These are phyloP conservation scores for Tetracladium maxilliforme DNA, from an alignment of 2,329 filamentous ascomycete genomes.

Conservation along the genomic window DNA sequence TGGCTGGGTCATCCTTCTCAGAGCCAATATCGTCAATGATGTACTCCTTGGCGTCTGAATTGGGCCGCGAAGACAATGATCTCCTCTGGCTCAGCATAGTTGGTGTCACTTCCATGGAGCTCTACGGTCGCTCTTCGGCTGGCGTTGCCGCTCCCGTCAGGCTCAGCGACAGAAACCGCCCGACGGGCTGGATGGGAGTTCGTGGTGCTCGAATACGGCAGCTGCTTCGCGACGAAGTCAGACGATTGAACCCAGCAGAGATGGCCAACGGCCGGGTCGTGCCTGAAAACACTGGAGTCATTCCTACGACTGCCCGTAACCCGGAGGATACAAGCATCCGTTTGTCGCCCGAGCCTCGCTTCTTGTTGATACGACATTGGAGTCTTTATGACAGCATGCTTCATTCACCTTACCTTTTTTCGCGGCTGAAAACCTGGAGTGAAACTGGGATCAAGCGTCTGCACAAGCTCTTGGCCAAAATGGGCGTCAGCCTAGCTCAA, in stretches of 20 bases:
- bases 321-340: slow-evolving; percentile 88
- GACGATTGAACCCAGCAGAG: slow-evolving; percentile 75
- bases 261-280: slow-evolving; percentile 43
- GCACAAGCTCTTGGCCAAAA: slow-evolving; percentile 91
- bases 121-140: slow-evolving; percentile 75
- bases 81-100: slow-evolving; percentile 91
- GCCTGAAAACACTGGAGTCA: slow-evolving; percentile 62
- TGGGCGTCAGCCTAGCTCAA: slow-evolving; percentile 89
- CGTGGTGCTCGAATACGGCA: slow-evolving; percentile 74
- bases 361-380: slow-evolving; percentile 90
- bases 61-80: slow-evolving; percentile 94
- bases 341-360: slow-evolving; percentile 83
- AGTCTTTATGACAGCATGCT: slow-evolving; percentile 97
- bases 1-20: slow-evolving; percentile 76
- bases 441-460: slow-evolving; percentile 77
- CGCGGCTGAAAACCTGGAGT: slow-evolving; percentile 86
- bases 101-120: slow-evolving; percentile 83
- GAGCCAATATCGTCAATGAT: slow-evolving; percentile 91
- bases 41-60: slow-evolving; percentile 86
- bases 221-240: slow-evolving; percentile 81
- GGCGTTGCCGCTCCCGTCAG: slow-evolving; percentile 52
- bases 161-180: slow-evolving; percentile 35
- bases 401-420: slow-evolving; percentile 88
- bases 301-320: slow-evolving; percentile 75
- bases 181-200: slow-evolving; percentile 64